Evolutionary conservation across 805 yeast genomes (phyloP).

Genomic region (Candida germanica): DNA sequence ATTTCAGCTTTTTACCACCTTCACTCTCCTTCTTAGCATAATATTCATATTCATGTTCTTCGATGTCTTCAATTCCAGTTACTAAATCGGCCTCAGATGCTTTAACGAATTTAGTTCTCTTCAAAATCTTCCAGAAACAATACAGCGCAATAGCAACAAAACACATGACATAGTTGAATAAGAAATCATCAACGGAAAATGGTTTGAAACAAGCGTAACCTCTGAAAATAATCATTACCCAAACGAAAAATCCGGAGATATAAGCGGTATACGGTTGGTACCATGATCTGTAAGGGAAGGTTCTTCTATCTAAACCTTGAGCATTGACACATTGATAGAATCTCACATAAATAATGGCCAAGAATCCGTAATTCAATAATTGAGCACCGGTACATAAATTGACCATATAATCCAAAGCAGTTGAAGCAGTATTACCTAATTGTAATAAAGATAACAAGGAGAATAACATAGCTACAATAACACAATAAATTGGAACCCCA

Average conservation of each 20-base stretch:
- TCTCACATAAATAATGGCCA: constrained; percentile 40
- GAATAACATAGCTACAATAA: constrained; percentile 22
- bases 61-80: constrained; percentile 46
- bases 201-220: constrained; percentile 73
- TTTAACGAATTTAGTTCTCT: constrained; percentile 34
- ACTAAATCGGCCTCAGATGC: constrained; percentile 46
- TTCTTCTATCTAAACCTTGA: constrained; percentile 36
- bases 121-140: constrained; percentile 34
- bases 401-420: constrained; percentile 44
- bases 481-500: constrained; percentile 26
- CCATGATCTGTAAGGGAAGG: constrained; percentile 43
- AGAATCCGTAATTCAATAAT: constrained; percentile 44
- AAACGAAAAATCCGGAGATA: constrained; percentile 27
- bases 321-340: constrained; percentile 40
- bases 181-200: constrained; percentile 61
- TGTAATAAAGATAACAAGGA: constrained; percentile 31
- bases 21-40: constrained; percentile 33
- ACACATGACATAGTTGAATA: constrained; percentile 71
- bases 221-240: constrained; percentile 50
- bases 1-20: constrained; percentile 4
- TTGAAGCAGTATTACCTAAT: constrained; percentile 24
- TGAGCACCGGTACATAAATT: constrained; percentile 48
- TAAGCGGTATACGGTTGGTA: constrained; percentile 40
- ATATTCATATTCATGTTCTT: constrained; percentile 45
- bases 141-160: constrained; percentile 41